Conservation (phyloP, 768 basidiomycete genomes). For the Neoboletus magnificus region DNA sequence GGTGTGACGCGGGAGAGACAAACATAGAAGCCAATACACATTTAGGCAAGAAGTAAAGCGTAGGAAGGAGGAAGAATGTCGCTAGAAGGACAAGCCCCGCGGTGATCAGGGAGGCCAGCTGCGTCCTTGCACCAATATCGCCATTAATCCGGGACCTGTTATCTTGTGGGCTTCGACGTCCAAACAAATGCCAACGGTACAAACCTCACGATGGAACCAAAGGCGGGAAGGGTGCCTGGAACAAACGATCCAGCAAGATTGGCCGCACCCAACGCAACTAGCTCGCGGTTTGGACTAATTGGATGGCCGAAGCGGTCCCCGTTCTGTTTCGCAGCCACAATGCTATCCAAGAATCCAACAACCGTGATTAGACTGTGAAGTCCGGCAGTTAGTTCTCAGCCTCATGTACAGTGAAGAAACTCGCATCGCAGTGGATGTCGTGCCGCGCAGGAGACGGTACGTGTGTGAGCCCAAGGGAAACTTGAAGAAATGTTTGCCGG, state of each 20-base stretch:
- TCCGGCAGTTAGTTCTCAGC: neutral
- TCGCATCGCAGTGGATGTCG: slow-evolving; percentile 83
- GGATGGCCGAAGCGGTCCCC: slow-evolving; percentile 80
- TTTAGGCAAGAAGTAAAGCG: slow-evolving; percentile 84
- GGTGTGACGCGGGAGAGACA: slow-evolving; percentile 26
- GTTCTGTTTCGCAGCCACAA: slow-evolving; percentile 94
- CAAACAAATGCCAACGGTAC: slow-evolving; percentile 12
- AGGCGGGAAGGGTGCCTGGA: slow-evolving; percentile 88
- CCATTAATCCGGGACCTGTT: slow-evolving; percentile 80
- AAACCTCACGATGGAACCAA: slow-evolving; percentile 88
- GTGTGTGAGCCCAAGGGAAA: slow-evolving; percentile 65
- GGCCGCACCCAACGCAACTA: slow-evolving; percentile 83
- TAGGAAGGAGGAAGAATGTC: slow-evolving; percentile 87
- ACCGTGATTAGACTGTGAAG: slow-evolving; percentile 64
- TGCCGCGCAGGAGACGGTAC: slow-evolving; percentile 64
- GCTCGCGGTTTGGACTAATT: slow-evolving; percentile 90
- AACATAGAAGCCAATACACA: slow-evolving; percentile 87
- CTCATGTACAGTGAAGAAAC: slow-evolving; percentile 1
- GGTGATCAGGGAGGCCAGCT: slow-evolving; percentile 83
- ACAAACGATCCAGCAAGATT: slow-evolving; percentile 79
- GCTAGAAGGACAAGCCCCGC: slow-evolving; percentile 72
- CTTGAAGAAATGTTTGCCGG: slow-evolving; percentile 60
- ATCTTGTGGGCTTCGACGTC: neutral
- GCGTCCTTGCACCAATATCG: slow-evolving; percentile 83
- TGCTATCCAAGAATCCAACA: slow-evolving; percentile 90